These are phyloP conservation scores for Pulchroboletus neoregius DNA, from an alignment of 1,284 basidiomycete genomes.

Conservation along the genomic window DNA sequence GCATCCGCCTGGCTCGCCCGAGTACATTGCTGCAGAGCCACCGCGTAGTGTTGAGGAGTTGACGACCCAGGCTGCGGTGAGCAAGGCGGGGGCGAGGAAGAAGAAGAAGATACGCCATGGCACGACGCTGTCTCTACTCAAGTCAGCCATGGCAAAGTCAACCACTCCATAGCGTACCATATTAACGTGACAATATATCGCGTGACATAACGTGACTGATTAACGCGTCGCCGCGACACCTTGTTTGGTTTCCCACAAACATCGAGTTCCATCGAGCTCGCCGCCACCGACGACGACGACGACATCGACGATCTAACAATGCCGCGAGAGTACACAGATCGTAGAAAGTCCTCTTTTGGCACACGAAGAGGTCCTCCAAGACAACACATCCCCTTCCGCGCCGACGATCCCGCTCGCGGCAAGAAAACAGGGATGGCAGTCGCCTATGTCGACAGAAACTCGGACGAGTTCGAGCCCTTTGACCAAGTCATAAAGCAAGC, in stretches of 20 bases:
- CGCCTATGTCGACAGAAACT: slow-evolving; percentile 62
- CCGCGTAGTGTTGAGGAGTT: slow-evolving; percentile 24
- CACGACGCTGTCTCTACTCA: slow-evolving; percentile 18
- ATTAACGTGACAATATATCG: slow-evolving; percentile 16
- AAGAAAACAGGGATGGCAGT: slow-evolving; percentile 74
- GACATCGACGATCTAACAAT: slow-evolving; percentile 19
- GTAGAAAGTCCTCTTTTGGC: slow-evolving; percentile 35
- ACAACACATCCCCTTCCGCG: slow-evolving; percentile 69
- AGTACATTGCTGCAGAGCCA: slow-evolving; percentile 35
- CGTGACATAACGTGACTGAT: slow-evolving; percentile 33
- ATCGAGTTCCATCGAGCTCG: not conserved
- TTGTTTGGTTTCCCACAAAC: slow-evolving; percentile 29
- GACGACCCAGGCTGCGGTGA: slow-evolving; percentile 11
- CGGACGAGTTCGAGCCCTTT: slow-evolving; percentile 84
- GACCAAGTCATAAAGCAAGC: slow-evolving; percentile 70
- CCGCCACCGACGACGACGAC: slow-evolving; percentile 30
- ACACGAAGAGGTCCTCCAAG: slow-evolving; percentile 40
- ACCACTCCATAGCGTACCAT: not conserved
- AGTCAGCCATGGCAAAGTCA: slow-evolving; percentile 21
- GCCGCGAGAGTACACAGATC: slow-evolving; percentile 27
- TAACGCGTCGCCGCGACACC: slow-evolving; percentile 16
- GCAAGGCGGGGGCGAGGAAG: slow-evolving; percentile 4
- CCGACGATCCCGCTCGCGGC: slow-evolving; percentile 67
- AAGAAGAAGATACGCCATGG: not conserved
- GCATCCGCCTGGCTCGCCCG: slow-evolving; percentile 36